A percentile compares a stretch with the other conserved stretches of the same genome.
Evolutionary conservation across 495 filamentous ascomycete genomes (phyloP).

Genomic region (Mycothermus thermophilus): DNA sequence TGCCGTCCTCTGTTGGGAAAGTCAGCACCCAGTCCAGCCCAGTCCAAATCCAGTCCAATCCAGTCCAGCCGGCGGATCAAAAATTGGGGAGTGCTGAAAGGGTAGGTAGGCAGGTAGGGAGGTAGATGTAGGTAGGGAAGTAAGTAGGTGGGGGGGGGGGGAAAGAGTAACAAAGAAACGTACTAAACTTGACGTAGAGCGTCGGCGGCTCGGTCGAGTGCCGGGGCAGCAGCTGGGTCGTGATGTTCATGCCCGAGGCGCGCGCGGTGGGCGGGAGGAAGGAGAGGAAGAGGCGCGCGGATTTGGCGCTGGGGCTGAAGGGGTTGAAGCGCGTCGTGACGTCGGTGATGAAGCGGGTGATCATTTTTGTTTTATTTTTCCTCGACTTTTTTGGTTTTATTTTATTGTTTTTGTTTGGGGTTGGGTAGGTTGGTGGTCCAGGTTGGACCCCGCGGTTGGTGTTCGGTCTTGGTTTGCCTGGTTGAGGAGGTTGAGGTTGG

Average conservation of each 20-base stretch:
- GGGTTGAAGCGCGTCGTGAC: slow-evolving; percentile 83
- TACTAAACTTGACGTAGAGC: slow-evolving; percentile 71
- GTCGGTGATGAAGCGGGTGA: slow-evolving; percentile 72
- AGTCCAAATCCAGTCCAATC: too few relatives aligned
- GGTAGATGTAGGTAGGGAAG: too few relatives aligned
- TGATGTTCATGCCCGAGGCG: slow-evolving; percentile 55
- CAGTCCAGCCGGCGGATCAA: too few relatives aligned
- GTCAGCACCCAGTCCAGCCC: slow-evolving; percentile 4
- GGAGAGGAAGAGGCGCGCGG: slow-evolving; percentile 74
- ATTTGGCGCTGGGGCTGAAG: slow-evolving; percentile 61
- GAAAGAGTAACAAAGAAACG: too few relatives aligned
- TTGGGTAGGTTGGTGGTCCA: too few relatives aligned
- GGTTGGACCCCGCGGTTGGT: too few relatives aligned
- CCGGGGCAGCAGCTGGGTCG: slow-evolving; percentile 62
- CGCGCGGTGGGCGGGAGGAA: slow-evolving; percentile 72
- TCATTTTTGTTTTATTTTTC: slow-evolving; percentile 44
- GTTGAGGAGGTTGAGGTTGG: too few relatives aligned
- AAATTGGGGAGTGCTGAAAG: too few relatives aligned
- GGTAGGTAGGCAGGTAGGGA: too few relatives aligned
- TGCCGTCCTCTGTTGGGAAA: slow-evolving; percentile 55
- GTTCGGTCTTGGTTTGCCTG: too few relatives aligned
- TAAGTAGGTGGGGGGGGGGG: too few relatives aligned
- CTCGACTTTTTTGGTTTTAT: neutral
- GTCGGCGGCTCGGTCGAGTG: slow-evolving; percentile 44
- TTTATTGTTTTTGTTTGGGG: neutral